These are phyloP conservation scores for Colletotrichum phormii DNA, from an alignment of 2,329 filamentous ascomycete species.

Conservation along the genomic window DNA sequence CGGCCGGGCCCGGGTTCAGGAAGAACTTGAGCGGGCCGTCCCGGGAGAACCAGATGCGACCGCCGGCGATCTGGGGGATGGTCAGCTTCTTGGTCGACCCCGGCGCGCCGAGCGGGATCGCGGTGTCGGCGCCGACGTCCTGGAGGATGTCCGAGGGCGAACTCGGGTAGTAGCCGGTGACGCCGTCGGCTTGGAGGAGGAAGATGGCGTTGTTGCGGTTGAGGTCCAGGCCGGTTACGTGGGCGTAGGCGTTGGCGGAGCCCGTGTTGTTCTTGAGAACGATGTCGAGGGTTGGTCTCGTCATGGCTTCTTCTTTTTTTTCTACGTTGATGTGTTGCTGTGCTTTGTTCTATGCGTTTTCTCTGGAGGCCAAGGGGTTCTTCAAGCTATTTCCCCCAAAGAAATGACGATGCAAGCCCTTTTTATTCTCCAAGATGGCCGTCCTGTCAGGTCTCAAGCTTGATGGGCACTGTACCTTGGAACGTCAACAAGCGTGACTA, in stretches of 20 bases:
- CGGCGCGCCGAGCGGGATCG: slow-evolving; percentile 72
- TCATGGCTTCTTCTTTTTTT: slow-evolving; percentile 42
- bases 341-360: background rate
- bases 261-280: slow-evolving; percentile 74
- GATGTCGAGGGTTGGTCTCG: slow-evolving; percentile 62
- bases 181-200: slow-evolving; percentile 74
- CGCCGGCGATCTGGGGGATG: slow-evolving; percentile 77
- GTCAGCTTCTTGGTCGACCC: slow-evolving; percentile 70
- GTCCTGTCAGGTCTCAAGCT: background rate
- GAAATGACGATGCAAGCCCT: background rate
- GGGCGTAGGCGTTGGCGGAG: slow-evolving; percentile 72
- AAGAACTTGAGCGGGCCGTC: slow-evolving; percentile 73
- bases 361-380: background rate
- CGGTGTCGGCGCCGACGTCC: slow-evolving; percentile 67
- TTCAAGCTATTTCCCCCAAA: background rate
- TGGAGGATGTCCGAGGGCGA: slow-evolving; percentile 65
- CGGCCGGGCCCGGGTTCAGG: slow-evolving; percentile 76
- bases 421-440: background rate
- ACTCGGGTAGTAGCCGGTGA: slow-evolving; percentile 72
- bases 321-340: background rate
- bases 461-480: background rate
- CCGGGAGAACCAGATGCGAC: slow-evolving; percentile 77
- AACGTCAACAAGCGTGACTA: background rate
- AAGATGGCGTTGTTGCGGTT: slow-evolving; percentile 70
- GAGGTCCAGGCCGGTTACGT: slow-evolving; percentile 76